Conservation (phyloP, 768 basidiomycete genomes). For the Boletus speciosus region DNA sequence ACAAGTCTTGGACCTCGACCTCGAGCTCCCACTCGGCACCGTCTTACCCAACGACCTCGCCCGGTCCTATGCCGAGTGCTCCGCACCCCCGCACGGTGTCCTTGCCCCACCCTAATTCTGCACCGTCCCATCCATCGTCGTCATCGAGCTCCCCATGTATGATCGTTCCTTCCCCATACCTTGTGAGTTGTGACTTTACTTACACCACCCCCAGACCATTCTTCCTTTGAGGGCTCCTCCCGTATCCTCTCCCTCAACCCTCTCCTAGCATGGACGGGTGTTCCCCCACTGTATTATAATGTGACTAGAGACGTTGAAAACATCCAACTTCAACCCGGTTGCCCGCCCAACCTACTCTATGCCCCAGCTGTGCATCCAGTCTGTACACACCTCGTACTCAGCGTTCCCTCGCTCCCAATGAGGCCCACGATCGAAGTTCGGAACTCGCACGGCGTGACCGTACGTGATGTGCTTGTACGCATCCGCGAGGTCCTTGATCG, state of each 20-base stretch:
- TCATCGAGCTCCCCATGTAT: constrained; percentile 19
- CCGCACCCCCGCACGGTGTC: constrained; percentile 29
- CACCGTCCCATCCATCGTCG: constrained; percentile 14
- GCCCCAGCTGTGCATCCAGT: constrained; percentile 23
- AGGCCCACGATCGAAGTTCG: constrained; percentile 31
- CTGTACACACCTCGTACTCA: constrained; percentile 15
- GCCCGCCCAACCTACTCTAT: constrained; percentile 13
- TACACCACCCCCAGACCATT: constrained; percentile 9
- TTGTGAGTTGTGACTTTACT: not conserved
- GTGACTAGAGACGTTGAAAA: constrained; percentile 23
- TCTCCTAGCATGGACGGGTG: constrained; percentile 21
- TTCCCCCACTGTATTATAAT: constrained; percentile 22
- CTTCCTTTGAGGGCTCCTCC: constrained; percentile 9
- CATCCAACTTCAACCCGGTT: constrained; percentile 21
- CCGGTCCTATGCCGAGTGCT: constrained; percentile 22
- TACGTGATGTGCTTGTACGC: constrained; percentile 25
- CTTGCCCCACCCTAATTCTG: constrained; percentile 31
- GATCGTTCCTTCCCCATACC: not conserved
- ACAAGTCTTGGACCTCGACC: constrained; percentile 21
- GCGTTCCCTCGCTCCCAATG: constrained; percentile 21
- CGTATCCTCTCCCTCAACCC: constrained; percentile 23
- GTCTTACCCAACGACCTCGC: constrained; percentile 14
- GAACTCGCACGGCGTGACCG: constrained; percentile 27
- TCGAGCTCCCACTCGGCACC: constrained; percentile 3
- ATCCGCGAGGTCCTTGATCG: constrained; percentile 28